Evolutionary conservation across 768 basidiomycete genomes (phyloP), one percentile per base, ranked within the genome.

Genomic region (Daedaleopsis nitida): DNA sequence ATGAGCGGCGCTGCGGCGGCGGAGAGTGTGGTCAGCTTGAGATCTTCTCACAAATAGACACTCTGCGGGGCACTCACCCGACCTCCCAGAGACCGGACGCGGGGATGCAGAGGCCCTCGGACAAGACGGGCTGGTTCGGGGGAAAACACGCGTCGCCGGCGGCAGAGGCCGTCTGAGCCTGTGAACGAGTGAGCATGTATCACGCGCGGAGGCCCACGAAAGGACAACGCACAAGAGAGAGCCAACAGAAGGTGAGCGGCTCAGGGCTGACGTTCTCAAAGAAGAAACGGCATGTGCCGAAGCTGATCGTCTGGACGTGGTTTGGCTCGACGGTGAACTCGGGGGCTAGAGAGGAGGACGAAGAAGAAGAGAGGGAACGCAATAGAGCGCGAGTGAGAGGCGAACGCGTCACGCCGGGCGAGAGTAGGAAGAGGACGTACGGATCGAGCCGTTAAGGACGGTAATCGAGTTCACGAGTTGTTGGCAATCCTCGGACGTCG

Each of bases 271-370:
- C 44, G 64, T 69, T 69, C 62, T 66, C 60, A 55, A 70, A 69
- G 63, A 59, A 68, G 64, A 65, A 65, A 23, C 65, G 66, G 59
- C 68, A 69, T 35, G 68, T 71, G 10, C 65, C 66, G 62, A 63
- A 69, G 27, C 64, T 60, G 55, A 69, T 66, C 55, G 64, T 59
- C 57, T 69, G 58, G 21, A 64, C 61, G 54, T 60, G 60, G 50
- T 57, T 39, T 23, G 68, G 47, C 27, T 57, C 53, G 16, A 66
- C 63, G 23, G 48, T 52, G 65, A 69, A 68, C 14, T 57, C 59
- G 35, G 65, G 62, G 24, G 57, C 68, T 66, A 17, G 39, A 42
- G 11, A 17, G 17, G 39, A 12, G n/a, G n/a, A n/a, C n/a, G n/a
- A n/a, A n/a, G n/a, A n/a, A n/a, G n/a, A n/a, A n/a, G 39, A 17